A percentile compares a stretch with the other conserved stretches of the same genome.
Evolutionary conservation across 2,329 filamentous ascomycete genomes (phyloP).

Genomic region (Xylaria sp.): DNA sequence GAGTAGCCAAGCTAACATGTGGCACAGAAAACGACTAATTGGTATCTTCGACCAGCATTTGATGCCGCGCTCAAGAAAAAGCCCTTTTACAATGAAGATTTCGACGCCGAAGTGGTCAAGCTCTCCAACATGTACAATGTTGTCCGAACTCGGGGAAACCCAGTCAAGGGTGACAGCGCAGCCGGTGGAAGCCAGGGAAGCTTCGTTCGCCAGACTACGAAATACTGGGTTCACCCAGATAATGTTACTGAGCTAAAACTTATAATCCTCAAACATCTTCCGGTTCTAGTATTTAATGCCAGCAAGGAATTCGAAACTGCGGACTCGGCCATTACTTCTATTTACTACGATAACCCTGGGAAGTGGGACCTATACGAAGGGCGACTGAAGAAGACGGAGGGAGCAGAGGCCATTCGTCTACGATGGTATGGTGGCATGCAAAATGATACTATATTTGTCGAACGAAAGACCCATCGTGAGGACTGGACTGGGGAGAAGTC

Average conservation of each 20-base stretch:
- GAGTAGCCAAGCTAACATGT: conserved; percentile 32
- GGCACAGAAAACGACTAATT: conserved; percentile 86
- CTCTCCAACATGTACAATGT: conserved; percentile 95
- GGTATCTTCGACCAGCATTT: conserved; percentile 96
- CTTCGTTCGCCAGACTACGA: conserved; percentile 96
- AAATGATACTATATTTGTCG: conserved; percentile 93
- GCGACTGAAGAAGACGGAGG: conserved; percentile 96
- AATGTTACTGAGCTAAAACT: conserved; percentile 99
- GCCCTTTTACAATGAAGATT: conserved; percentile 99
- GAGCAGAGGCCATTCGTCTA: conserved; percentile 93
- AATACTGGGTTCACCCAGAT: conserved; percentile 99
- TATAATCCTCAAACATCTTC: conserved; percentile 96
- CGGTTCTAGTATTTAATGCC: conserved; percentile 95
- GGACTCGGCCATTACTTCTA: conserved; percentile 95
- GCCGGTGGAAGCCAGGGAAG: conserved; percentile 93
- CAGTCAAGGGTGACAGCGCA: conserved; percentile 88
- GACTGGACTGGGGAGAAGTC: conserved; percentile 99
- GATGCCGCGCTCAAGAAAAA: conserved; percentile 93
- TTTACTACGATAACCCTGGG: conserved; percentile 96
- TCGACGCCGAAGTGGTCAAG: conserved; percentile 94
- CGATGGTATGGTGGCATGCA: conserved; percentile 99
- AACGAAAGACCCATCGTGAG: conserved; percentile 97
- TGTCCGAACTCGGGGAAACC: conserved; percentile 91
- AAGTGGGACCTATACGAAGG: conserved; percentile 95
- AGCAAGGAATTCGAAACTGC: conserved; percentile 94